Percentiles rank a stretch among this genome's conserved stretches.
Evolutionary conservation across 805 yeast species (phyloP).

Genomic region (Allodekkera sacchari): DNA sequence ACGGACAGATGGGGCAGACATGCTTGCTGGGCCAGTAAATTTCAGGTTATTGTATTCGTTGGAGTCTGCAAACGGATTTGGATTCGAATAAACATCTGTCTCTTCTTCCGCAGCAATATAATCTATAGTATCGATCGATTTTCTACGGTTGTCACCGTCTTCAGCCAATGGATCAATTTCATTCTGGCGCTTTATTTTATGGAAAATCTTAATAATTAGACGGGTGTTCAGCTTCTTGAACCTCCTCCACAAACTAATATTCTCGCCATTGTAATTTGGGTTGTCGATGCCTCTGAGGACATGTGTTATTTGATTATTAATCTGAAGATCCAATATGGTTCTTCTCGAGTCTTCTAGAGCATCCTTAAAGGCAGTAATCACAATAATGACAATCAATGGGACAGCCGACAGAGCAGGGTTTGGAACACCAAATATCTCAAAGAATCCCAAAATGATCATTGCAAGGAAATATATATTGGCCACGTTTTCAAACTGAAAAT

Average conservation of each 20-base stretch:
- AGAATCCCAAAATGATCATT: conserved; percentile 72
- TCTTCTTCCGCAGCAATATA: too few relatives aligned
- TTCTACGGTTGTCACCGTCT: conserved; percentile 13
- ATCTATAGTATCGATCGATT: conserved; percentile 27
- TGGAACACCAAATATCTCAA: conserved; percentile 73
- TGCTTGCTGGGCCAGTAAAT: too few relatives aligned
- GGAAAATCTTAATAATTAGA: conserved; percentile 8
- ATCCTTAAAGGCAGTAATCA: conserved; percentile 69
- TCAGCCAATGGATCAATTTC: conserved; percentile 20
- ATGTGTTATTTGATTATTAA: conserved; percentile 68
- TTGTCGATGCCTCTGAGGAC: conserved; percentile 49
- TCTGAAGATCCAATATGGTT: conserved; percentile 61
- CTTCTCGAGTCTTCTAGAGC: conserved; percentile 77
- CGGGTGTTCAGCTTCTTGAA: conserved; percentile 42
- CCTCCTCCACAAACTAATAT: conserved; percentile 58
- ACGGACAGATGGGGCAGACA: conserved; percentile 8
- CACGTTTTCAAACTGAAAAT: conserved; percentile 74
- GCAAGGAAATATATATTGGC: conserved; percentile 85
- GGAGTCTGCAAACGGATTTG: conserved; percentile 17
- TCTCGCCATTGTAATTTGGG: conserved; percentile 54
- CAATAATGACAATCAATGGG: conserved; percentile 71
- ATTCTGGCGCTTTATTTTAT: conserved; percentile 16
- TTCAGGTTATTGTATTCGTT: conserved; percentile 9
- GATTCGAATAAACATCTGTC: conserved; percentile 15
- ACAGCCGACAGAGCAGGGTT: conserved; percentile 68